These are phyloP conservation scores for Corymbia maculata DNA, from an alignment of 345 rosid genomes.

Conservation along the genomic window DNA sequence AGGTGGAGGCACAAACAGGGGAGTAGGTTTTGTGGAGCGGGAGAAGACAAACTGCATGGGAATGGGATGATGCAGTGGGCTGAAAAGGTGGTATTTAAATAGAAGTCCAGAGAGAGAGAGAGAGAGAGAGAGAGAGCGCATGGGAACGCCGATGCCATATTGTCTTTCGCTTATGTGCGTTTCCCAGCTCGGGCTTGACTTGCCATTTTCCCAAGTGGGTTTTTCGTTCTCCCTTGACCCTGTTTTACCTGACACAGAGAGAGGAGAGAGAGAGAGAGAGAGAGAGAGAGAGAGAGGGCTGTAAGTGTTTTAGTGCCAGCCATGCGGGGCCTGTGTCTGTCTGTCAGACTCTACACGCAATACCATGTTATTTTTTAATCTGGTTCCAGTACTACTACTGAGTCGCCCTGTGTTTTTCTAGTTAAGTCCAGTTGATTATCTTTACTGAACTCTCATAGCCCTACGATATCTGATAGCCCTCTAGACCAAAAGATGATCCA, in stretches of 20 bases:
- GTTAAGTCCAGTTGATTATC: neutral
- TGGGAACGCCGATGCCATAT: conserved; percentile 10
- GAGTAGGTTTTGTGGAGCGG: conserved; percentile 16
- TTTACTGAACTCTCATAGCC: neutral
- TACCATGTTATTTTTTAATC: conserved; percentile 4
- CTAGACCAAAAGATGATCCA: neutral
- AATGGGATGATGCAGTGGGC: conserved; percentile 31
- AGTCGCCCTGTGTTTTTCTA: neutral
- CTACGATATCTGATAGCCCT: no score
- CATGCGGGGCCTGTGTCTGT: conserved; percentile 1
- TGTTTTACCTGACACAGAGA: neutral
- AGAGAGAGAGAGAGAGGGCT: neutral
- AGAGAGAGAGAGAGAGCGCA: conserved; percentile 6
- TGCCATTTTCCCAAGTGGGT: neutral
- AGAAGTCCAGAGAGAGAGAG: conserved; percentile 12
- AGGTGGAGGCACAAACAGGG: neutral
- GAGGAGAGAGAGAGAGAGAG: neutral
- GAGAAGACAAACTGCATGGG: conserved; percentile 39
- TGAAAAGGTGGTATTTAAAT: conserved; percentile 26
- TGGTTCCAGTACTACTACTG: neutral
- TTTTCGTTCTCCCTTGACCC: neutral
- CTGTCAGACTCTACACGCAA: conserved; percentile 31
- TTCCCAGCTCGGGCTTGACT: neutral
- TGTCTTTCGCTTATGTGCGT: conserved; percentile 7
- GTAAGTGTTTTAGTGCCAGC: neutral